These are phyloP conservation scores for Pythium dissotocum DNA, from an alignment of 352 stramenopile species.

Conservation along the genomic window DNA sequence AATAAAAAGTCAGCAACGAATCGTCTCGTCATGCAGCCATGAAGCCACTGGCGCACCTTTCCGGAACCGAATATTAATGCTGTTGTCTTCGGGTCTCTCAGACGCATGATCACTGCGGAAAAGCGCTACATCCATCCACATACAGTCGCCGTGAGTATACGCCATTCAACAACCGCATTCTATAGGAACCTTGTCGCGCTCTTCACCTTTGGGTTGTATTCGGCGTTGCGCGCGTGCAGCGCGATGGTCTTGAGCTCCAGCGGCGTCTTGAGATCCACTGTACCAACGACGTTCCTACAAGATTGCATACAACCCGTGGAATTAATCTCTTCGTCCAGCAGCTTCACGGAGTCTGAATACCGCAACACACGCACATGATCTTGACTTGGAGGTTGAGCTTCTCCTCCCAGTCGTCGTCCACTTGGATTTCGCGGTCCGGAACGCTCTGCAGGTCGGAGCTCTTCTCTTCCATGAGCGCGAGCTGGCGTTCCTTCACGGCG, in stretches of 20 bases:
- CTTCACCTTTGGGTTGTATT: conserved; percentile 98
- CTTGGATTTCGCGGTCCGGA: conserved; percentile 55
- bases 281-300: conserved; percentile 91
- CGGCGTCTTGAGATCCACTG: conserved; percentile 93
- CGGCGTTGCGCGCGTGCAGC: conserved; percentile 96
- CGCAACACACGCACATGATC: conserved; percentile 53
- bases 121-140: conserved; percentile 74
- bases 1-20: background rate
- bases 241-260: conserved; percentile 98
- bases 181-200: background rate
- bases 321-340: background rate
- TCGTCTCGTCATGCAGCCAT: too few relatives aligned
- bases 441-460: conserved; percentile 43
- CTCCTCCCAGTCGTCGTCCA: conserved; percentile 82
- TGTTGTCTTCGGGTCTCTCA: conserved; percentile 96
- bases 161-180: background rate
- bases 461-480: conserved; percentile 57
- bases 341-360: background rate
- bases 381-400: conserved; percentile 80
- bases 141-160: background rate
- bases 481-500: conserved; percentile 70
- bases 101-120: conserved; percentile 94
- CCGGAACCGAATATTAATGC: conserved; percentile 98
- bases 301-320: background rate
- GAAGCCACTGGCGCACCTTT: conserved; percentile 52